A percentile compares a stretch with the other conserved stretches of the same genome.
Evolutionary conservation across 176 grass and related monocot species (phyloP).

Genomic region (Aegilops tauschii): DNA sequence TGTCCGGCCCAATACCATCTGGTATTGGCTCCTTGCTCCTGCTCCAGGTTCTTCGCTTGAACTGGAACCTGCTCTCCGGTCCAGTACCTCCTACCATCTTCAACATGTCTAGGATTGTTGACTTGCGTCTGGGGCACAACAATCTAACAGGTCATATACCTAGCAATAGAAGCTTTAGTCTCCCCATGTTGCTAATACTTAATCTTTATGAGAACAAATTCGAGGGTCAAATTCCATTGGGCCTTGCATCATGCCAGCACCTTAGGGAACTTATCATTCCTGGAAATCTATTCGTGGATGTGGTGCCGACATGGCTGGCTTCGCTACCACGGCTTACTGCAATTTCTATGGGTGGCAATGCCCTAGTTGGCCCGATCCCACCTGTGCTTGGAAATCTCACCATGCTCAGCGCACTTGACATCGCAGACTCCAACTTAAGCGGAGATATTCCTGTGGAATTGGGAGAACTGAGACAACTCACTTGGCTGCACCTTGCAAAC

Average conservation of each 20-base stretch:
- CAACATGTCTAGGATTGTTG: not conserved
- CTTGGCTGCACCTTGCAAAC: accelerated
- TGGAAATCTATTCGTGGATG: not conserved
- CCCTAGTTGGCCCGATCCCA: not conserved
- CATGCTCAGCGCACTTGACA: not conserved
- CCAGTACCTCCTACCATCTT: not conserved
- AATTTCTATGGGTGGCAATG: not conserved
- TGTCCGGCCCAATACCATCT: not conserved
- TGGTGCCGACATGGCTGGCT: not conserved
- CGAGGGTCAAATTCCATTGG: not conserved
- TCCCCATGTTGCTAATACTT: not conserved
- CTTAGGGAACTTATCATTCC: accelerated
- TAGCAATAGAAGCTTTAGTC: not conserved
- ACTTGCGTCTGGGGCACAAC: not conserved
- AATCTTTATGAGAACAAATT: accelerated
- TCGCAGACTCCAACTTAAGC: not conserved
- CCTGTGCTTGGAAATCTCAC: not conserved
- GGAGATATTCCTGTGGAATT: not conserved
- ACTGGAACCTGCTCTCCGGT: not conserved
- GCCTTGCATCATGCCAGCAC: not conserved
- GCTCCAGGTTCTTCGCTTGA: not conserved
- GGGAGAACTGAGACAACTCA: not conserved
- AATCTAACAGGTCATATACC: not conserved
- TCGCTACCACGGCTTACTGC: not conserved
- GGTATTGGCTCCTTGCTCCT: not conserved